Evolutionary conservation across 2,329 filamentous ascomycete species (phyloP), one percentile per base, ranked within the genome.

Genomic region (Tothia fuscella): DNA sequence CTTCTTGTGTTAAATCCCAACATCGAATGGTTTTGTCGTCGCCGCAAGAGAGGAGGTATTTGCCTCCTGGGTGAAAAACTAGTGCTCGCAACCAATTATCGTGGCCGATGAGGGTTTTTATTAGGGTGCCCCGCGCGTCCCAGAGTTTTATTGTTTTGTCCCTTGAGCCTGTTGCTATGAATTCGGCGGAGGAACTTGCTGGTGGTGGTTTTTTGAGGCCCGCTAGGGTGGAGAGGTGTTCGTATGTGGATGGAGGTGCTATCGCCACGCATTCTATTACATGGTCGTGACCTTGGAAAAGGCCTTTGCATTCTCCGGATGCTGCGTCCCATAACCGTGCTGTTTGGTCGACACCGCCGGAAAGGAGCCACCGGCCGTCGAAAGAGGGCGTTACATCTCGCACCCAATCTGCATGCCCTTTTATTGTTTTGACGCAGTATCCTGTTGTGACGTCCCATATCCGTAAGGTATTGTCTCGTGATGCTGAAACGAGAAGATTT

Each of bases 361-460:
- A 93, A 29, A 95, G 60, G 2, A 95, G 72, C 64, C 76, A 94
- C 44, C 80, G 75, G 21, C 88, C 88, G 54, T 95, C 88, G 31
- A 78, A 70, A 1, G 85, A 91, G 0, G 87, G 84, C 14, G 72
- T 75, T 6, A 95, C 82, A 50, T 89, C 84, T 45, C 88, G 78
- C n/a, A 96, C 84, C 88, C 89, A 95, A 51, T 83, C 87, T 3
- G 71, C 72, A 53, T 95, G 88, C 1, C 88, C 87, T 22, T 78
- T 73, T 48, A 95, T 71, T n/a, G 88, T 94, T 60, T 85, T 87
- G 32, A 95, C 72, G 55, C 87, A 94, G 58, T 88, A 95, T 5
- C 89, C 88, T 1, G 87, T 95, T 21, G 82, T 87, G 20, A 89
- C 82, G 55, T 95, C 87, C 88, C 89, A 95, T 59, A 95, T 82